Base-by-base conservation (phyloP, 1,284 basidiomycete species). In the Ceratobasidium sp. region DNA sequence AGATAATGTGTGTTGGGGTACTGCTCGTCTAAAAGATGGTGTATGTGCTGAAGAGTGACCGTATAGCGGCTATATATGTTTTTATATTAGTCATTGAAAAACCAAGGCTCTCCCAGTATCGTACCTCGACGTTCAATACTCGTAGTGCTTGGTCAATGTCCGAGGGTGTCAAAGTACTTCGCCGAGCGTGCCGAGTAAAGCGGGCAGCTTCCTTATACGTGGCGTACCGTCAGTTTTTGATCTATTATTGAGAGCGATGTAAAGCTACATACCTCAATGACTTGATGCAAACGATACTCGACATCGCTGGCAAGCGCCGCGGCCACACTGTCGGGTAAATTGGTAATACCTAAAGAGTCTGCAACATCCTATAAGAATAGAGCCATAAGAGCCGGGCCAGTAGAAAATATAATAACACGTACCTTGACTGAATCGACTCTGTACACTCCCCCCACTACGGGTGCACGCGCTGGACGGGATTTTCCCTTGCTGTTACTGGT, bases 141-240 rank as follows among this genome's bases (percentile, higher is more conserved):
- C 95, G 92, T 62, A 99, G 85, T 0, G 97, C 98, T 77, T 95
- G 89, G 81, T 98, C 96, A 64, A 99, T 90, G 82, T 99, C 97
- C 26, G 91, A 86, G 0, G 95, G 94, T 14, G 91, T 92, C 80
- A 99, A 86, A 0, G 91, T 93, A 32, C 92, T 93, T 73, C 97
- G 87, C 75, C 94, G 90, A 0, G 93, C 92, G 81, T 99, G 96
- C 28, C 95, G 88, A 93, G 98, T 98, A 82, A 98, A 99, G 74
- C 96, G 93, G 28, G 94, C 90, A 11, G 97, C 96, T 86, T 98
- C 96, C 91, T 97, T 57, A 35, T n/a, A 28, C n/a, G 82, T 23
- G 78, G n/a, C 13, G 35, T 35, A 54, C 32, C 32, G 23, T 79
- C 50, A 81, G 55, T 28, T 28, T 47, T 66, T 4, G 11, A 18